These are phyloP conservation scores for Tetracentron sinense DNA, from an alignment of 164 flowering plant species.

Conservation along the genomic window DNA sequence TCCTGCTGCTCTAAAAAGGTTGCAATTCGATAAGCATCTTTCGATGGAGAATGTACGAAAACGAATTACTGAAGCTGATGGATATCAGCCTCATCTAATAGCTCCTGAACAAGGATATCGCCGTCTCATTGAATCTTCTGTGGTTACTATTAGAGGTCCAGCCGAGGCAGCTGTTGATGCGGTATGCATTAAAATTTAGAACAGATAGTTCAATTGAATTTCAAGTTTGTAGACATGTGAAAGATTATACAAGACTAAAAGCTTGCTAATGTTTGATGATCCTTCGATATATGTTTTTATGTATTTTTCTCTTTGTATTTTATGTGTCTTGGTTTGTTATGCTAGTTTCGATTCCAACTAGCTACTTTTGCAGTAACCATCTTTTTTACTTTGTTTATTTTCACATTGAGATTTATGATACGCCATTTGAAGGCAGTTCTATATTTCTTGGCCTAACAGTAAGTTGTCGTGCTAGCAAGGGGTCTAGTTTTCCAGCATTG, in stretches of 20 bases:
- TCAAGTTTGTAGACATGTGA: too few relatives aligned
- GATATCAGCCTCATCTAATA: slow-evolving; percentile 79
- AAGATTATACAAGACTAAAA: neutral
- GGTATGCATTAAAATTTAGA: slow-evolving; percentile 38
- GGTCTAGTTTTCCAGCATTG: neutral
- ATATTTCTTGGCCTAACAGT: too few relatives aligned
- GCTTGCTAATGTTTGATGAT: slow-evolving; percentile 1
- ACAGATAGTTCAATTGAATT: neutral
- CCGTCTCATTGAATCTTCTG: slow-evolving; percentile 82
- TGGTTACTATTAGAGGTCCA: slow-evolving; percentile 79
- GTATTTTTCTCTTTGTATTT: neutral
- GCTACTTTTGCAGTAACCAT: too few relatives aligned
- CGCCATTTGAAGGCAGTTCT: too few relatives aligned
- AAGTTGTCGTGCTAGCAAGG: neutral
- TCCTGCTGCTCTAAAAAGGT: slow-evolving; percentile 75
- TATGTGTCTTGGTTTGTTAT: neutral
- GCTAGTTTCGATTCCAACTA: too few relatives aligned
- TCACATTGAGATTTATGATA: too few relatives aligned
- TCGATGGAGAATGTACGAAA: slow-evolving; percentile 75
- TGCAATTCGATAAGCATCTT: slow-evolving; percentile 83
- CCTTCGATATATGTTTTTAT: neutral
- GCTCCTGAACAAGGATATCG: slow-evolving; percentile 94
- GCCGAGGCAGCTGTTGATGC: slow-evolving; percentile 94
- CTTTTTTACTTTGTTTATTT: too few relatives aligned
- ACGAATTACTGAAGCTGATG: slow-evolving; percentile 82